Conservation (phyloP, 768 basidiomycete genomes). For the Coprinellus aureogranulatus region DNA sequence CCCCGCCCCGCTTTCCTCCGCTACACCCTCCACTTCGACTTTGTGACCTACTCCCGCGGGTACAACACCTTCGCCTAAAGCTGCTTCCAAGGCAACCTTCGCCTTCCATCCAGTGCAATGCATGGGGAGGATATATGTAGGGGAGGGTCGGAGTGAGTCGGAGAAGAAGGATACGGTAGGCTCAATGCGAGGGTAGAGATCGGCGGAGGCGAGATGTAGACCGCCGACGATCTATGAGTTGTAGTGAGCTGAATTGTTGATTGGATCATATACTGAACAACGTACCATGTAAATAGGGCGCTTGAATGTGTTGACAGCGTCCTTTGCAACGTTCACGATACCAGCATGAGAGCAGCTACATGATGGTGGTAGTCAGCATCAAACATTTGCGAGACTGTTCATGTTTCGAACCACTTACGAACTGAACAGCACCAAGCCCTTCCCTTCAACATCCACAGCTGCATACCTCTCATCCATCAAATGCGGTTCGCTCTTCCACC, state of each 20-base stretch:
- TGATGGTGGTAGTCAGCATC: background rate
- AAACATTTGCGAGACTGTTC: too few species aligned
- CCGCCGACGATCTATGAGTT: constrained; percentile 67
- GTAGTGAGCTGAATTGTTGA: background rate
- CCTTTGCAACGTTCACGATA: constrained; percentile 77
- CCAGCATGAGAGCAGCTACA: constrained; percentile 66
- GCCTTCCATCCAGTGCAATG: constrained; percentile 82
- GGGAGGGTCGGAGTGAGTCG: constrained; percentile 55
- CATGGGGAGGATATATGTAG: constrained; percentile 75
- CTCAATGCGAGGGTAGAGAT: constrained; percentile 58
- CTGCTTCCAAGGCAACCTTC: constrained; percentile 67
- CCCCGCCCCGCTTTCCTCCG: background rate
- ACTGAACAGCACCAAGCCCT: constrained; percentile 80
- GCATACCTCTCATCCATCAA: constrained; percentile 85
- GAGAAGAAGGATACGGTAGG: constrained; percentile 73
- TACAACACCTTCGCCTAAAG: constrained; percentile 73
- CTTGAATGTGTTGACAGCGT: constrained; percentile 59
- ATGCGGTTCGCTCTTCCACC: constrained; percentile 61
- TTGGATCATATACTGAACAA: background rate
- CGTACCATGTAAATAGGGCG: constrained; percentile 76
- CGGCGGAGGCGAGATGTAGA: constrained; percentile 75
- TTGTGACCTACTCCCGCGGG: constrained; percentile 74
- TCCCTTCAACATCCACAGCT: constrained; percentile 73
- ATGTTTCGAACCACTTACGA: constrained; percentile 50
- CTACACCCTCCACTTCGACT: constrained; percentile 49